These are phyloP conservation scores for Pseudocercospora macadamiae DNA, from an alignment of 2,329 filamentous ascomycete genomes.

Conservation along the genomic window DNA sequence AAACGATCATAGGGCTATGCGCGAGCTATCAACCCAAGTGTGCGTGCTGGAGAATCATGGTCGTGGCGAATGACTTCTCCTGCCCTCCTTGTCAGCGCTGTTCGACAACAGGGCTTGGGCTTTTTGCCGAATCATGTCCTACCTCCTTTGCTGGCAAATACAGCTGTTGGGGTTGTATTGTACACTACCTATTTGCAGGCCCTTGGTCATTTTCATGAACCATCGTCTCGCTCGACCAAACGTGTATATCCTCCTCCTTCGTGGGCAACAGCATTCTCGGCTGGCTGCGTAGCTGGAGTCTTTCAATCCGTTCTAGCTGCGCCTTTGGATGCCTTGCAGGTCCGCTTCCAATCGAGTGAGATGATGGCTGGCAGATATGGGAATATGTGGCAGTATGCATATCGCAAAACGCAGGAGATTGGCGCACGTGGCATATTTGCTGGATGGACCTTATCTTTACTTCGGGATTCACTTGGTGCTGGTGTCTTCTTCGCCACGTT, in stretches of 20 bases:
- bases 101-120: conserved; percentile 71
- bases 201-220: conserved; percentile 67
- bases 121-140: conserved; percentile 77
- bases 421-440: conserved; percentile 73
- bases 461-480: conserved; percentile 70
- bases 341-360: conserved; percentile 68
- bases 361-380: conserved; percentile 62
- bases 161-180: conserved; percentile 71
- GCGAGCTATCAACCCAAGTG: conserved; percentile 63
- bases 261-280: conserved; percentile 65
- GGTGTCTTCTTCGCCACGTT: conserved; percentile 76
- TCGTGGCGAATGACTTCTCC: conserved; percentile 69
- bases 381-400: conserved; percentile 70
- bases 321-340: conserved; percentile 74
- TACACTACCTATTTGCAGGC: conserved; percentile 77
- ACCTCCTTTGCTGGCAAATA: conserved; percentile 73
- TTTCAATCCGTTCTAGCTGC: conserved; percentile 74
- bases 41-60: conserved; percentile 54
- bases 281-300: conserved; percentile 69
- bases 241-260: conserved; percentile 72
- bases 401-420: conserved; percentile 69
- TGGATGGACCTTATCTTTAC: conserved; percentile 69
- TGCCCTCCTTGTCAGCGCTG: conserved; percentile 68
- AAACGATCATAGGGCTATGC: conserved; percentile 57
- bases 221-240: conserved; percentile 62